Evolutionary conservation across 108 stramenopile genomes (phyloP).

Genomic region (Pinguiococcus pyrenoidosus): DNA sequence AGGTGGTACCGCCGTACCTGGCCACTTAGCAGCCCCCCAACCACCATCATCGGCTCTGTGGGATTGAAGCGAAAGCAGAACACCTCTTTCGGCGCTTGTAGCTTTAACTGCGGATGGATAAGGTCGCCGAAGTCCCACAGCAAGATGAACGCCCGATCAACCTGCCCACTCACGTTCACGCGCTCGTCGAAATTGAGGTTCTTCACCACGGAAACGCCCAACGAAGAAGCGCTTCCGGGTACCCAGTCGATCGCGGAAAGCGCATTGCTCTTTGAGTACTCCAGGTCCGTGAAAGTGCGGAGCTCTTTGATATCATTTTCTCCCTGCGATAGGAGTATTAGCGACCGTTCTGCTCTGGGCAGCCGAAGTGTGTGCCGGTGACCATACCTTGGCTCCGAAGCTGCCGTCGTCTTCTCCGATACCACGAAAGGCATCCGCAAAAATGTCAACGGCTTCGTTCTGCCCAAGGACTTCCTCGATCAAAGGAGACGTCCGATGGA

Average conservation of each 20-base stretch:
- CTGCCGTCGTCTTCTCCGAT: conserved; percentile 20
- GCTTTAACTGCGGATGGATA: conserved; percentile 38
- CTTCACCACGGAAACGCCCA: conserved; percentile 33
- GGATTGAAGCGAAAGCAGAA: conserved; percentile 42
- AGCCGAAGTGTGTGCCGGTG: too few relatives aligned
- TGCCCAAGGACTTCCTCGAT: conserved; percentile 49
- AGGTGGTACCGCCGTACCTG: too few relatives aligned
- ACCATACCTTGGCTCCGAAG: conserved; percentile 1
- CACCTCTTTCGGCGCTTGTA: conserved; percentile 41
- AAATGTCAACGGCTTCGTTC: conserved; percentile 54
- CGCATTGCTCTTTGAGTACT: conserved; percentile 33
- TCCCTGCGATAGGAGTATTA: not conserved
- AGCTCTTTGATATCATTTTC: conserved; percentile 46
- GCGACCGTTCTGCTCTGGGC: not conserved
- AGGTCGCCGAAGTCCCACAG: conserved; percentile 49
- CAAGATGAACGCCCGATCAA: conserved; percentile 26
- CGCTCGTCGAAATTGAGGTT: conserved; percentile 42
- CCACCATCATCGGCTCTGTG: conserved; percentile 31
- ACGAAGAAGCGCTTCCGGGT: conserved; percentile 24
- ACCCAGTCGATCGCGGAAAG: conserved; percentile 42
- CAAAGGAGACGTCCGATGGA: conserved; percentile 8
- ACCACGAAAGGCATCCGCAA: conserved; percentile 23
- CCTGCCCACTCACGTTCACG: conserved; percentile 25
- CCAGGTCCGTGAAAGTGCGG: conserved; percentile 41
- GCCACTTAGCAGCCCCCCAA: conserved; percentile 34